These are phyloP conservation scores for Cercospora citrullina DNA, from an alignment of 2,329 filamentous ascomycete species.

Conservation along the genomic window DNA sequence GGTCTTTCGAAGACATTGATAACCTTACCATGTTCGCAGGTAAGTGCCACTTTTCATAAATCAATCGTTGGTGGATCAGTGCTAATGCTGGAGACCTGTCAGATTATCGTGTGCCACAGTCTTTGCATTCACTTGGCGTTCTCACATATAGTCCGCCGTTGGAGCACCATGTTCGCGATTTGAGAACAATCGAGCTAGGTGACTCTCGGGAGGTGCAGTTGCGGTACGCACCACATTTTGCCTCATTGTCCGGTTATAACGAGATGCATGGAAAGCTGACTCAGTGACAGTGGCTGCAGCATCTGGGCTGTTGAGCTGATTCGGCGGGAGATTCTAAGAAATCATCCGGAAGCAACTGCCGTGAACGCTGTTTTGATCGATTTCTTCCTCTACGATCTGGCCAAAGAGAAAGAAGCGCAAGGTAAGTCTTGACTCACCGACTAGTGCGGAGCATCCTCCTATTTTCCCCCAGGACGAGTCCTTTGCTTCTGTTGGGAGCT, in stretches of 20 bases:
- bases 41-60: constrained; percentile 28
- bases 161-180: constrained; percentile 66
- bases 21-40: constrained; percentile 96
- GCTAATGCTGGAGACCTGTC: constrained; percentile 15
- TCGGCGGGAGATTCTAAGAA: constrained; percentile 70
- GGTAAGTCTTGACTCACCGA: constrained; percentile 33
- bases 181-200: constrained; percentile 67
- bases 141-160: constrained; percentile 81
- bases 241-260: neutral
- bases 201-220: constrained; percentile 82
- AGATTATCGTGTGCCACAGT: constrained; percentile 96
- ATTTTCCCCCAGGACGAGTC: neutral
- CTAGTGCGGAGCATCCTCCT: neutral
- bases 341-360: constrained; percentile 64
- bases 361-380: constrained; percentile 92
- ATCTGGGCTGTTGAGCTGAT: constrained; percentile 97
- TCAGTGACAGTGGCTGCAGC: constrained; percentile 64
- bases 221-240: constrained; percentile 43
- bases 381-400: constrained; percentile 94
- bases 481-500: neutral
- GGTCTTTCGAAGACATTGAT: constrained; percentile 84
- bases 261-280: constrained; percentile 14
- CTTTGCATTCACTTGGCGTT: constrained; percentile 79
- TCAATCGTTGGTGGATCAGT: neutral
- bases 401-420: constrained; percentile 74